Evolutionary conservation across 2,329 filamentous ascomycete species (phyloP).

Genomic region (Tympanopsis confertula): DNA sequence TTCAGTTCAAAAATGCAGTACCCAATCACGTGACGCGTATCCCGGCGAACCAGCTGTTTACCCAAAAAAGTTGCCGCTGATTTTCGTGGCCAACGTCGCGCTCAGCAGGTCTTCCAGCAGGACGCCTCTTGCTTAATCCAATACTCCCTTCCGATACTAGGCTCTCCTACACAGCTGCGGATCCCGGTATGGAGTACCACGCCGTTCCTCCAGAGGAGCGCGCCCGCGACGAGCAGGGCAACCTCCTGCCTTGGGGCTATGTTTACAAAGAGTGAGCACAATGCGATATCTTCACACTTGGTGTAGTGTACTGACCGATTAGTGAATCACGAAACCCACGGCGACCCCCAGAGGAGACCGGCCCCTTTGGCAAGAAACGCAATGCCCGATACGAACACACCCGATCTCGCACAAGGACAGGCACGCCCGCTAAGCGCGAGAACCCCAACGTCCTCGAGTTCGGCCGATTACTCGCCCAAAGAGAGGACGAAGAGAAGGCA

Average conservation of each 20-base stretch:
- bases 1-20: no score
- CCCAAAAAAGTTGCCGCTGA: no score
- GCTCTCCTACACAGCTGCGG: no score
- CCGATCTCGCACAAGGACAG: constrained; percentile 37
- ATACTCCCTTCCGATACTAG: no score
- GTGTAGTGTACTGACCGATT: constrained; percentile 15
- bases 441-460: constrained; percentile 37
- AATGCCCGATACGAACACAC: constrained; percentile 32
- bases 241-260: constrained; percentile 50
- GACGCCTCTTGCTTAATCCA: no score
- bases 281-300: constrained; percentile 1
- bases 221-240: constrained; percentile 44
- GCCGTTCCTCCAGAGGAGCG: constrained; percentile 52
- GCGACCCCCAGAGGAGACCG: constrained; percentile 44
- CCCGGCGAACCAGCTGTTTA: no score
- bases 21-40: no score
- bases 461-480: constrained; percentile 26
- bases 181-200: constrained; percentile 62
- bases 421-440: constrained; percentile 43
- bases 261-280: constrained; percentile 44
- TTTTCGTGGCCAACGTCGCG: no score
- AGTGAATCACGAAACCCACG: constrained; percentile 34
- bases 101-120: no score
- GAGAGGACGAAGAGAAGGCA: constrained; percentile 26
- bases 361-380: constrained; percentile 45